A percentile compares a stretch with the other conserved stretches of the same genome.
phyloP scores from a whole-genome alignment of 2,329 filamentous ascomycete species.

The Monilinia aucupariae region DNA sequence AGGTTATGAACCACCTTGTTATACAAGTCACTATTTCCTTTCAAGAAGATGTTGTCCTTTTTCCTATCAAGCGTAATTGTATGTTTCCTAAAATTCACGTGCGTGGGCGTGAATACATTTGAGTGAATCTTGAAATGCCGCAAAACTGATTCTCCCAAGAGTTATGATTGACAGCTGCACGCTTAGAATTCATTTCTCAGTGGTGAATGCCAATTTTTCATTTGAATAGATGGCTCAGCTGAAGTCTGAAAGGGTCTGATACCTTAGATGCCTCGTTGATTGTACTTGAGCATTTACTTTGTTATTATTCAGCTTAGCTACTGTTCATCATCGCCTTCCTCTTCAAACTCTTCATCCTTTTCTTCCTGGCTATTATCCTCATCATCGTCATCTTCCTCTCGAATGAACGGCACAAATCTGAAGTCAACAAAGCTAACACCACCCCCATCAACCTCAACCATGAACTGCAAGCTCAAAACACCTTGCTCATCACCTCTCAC shows the following conservation, averaged over 20 bases:
- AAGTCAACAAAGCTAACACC: constrained; percentile 74
- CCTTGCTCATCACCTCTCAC: constrained; percentile 82
- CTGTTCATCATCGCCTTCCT: constrained; percentile 3
- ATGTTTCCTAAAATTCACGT: background rate
- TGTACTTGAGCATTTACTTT: background rate
- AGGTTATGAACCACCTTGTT: too few species aligned
- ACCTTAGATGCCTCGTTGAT: background rate
- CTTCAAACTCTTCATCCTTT: constrained; percentile 31
- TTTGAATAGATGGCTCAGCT: background rate
- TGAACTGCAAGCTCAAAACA: constrained; percentile 90
- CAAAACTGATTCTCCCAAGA: background rate
- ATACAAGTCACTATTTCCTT: too few species aligned
- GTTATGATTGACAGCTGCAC: background rate
- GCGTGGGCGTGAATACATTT: background rate
- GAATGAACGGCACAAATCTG: constrained; percentile 68
- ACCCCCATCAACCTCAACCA: constrained; percentile 77
- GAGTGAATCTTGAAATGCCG: too few species aligned
- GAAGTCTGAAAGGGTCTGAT: background rate
- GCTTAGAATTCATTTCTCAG: background rate
- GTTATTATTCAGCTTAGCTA: background rate
- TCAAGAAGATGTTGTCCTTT: too few species aligned
- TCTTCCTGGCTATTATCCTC: constrained; percentile 42
- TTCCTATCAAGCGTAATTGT: background rate
- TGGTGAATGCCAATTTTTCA: background rate
- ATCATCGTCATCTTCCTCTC: constrained; percentile 50